Conservation (phyloP, 2,329 filamentous ascomycete genomes). For the Fusarium keratoplasticum region DNA sequence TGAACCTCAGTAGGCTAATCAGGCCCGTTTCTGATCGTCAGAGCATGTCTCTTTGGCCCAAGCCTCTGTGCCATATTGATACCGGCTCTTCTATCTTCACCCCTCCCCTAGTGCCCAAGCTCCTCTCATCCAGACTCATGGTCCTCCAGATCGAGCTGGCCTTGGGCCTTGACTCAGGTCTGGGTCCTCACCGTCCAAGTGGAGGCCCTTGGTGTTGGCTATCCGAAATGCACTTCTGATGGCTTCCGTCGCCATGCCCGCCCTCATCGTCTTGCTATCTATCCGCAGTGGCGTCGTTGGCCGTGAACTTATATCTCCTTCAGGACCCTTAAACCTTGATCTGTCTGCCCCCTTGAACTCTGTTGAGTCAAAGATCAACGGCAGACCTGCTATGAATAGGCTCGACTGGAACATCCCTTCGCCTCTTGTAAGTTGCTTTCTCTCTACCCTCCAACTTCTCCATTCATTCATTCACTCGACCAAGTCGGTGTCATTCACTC, state of each 20-base stretch:
- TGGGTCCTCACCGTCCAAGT: conserved; percentile 15
- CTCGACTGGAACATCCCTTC: conserved; percentile 19
- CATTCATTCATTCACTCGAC: conserved; percentile 15
- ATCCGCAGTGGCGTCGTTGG: conserved; percentile 24
- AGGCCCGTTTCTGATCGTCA: conserved; percentile 1
- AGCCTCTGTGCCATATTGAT: neutral
- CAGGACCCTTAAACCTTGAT: conserved; percentile 29
- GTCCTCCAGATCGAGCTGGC: conserved; percentile 7
- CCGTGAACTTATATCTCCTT: conserved; percentile 17
- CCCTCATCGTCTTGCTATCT: conserved; percentile 18
- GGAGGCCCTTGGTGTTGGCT: neutral
- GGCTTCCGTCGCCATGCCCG: conserved; percentile 32
- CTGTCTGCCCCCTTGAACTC: conserved; percentile 3
- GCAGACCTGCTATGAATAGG: conserved; percentile 18
- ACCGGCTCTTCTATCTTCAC: conserved; percentile 21
- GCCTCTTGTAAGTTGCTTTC: conserved; percentile 6
- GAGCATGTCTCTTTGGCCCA: neutral
- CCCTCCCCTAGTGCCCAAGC: conserved; percentile 11
- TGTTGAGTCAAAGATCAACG: conserved; percentile 14
- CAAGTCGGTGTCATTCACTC: conserved; percentile 12
- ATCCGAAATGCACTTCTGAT: conserved; percentile 12
- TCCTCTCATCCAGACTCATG: conserved; percentile 9
- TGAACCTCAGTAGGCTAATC: conserved; percentile 4
- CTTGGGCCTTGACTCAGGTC: conserved; percentile 11
- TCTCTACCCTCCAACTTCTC: conserved; percentile 13